Evolutionary conservation across 495 filamentous ascomycete species (phyloP).

Genomic region (Penicillium paradoxum): DNA sequence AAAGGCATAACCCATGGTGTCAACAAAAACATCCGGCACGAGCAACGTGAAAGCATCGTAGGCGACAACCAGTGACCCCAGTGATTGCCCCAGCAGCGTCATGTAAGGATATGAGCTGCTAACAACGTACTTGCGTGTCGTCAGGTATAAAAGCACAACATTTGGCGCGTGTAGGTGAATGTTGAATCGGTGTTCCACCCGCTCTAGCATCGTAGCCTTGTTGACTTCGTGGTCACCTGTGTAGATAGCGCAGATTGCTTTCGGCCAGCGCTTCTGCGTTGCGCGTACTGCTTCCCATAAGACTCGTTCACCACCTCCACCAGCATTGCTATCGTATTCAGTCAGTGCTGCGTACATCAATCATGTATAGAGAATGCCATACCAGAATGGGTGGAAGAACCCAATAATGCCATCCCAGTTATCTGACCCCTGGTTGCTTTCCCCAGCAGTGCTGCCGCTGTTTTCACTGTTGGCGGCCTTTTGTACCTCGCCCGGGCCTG

Average conservation of each 20-base stretch:
- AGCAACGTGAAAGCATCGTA: slow-evolving; percentile 91
- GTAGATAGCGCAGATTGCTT: slow-evolving; percentile 84
- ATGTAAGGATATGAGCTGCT: slow-evolving; percentile 83
- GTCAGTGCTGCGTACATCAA: neutral
- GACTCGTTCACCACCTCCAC: slow-evolving; percentile 92
- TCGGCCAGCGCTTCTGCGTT: slow-evolving; percentile 84
- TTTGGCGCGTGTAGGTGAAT: slow-evolving; percentile 82
- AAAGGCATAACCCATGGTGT: slow-evolving; percentile 98
- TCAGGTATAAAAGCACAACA: slow-evolving; percentile 82
- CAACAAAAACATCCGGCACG: slow-evolving; percentile 89
- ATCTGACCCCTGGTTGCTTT: slow-evolving; percentile 10
- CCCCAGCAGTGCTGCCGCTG: slow-evolving; percentile 13
- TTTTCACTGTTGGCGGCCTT: slow-evolving; percentile 45
- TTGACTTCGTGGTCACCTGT: slow-evolving; percentile 87
- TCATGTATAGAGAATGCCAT: slow-evolving; percentile 14
- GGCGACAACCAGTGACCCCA: slow-evolving; percentile 80
- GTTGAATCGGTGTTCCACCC: slow-evolving; percentile 86
- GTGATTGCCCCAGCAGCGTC: slow-evolving; percentile 87
- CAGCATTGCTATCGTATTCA: slow-evolving; percentile 66
- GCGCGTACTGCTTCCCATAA: slow-evolving; percentile 94
- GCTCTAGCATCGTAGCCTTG: slow-evolving; percentile 70
- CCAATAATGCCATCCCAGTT: slow-evolving; percentile 82
- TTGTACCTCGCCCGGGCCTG: slow-evolving; percentile 44
- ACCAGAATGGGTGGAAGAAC: slow-evolving; percentile 98
- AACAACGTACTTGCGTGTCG: slow-evolving; percentile 78